Evolutionary conservation across 2,329 filamentous ascomycete genomes (phyloP).

Genomic region (Salinomyces thailandicus): DNA sequence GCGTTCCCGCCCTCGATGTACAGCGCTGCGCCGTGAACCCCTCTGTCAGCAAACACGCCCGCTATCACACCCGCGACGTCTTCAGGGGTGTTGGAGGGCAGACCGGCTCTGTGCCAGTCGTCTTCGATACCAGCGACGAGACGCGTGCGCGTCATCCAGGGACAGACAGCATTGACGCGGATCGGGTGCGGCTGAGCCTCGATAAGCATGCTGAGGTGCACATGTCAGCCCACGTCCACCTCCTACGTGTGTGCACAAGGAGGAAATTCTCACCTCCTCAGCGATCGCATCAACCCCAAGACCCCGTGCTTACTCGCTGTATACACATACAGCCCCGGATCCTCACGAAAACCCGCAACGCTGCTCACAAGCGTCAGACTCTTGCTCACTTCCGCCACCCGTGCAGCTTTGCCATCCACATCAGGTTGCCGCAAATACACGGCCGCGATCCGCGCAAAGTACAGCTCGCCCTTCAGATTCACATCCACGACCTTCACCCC

Average conservation of each 20-base stretch:
- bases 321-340: conserved; percentile 39
- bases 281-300: conserved; percentile 38
- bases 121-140: conserved; percentile 28
- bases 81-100: conserved; percentile 31
- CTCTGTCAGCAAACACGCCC: conserved; percentile 25
- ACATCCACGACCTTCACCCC: conserved; percentile 35
- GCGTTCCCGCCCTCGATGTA: conserved; percentile 35
- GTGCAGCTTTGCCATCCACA: conserved; percentile 16
- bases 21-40: conserved; percentile 32
- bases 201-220: conserved; percentile 24
- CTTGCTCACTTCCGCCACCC: conserved; percentile 27
- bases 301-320: conserved; percentile 42
- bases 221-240: background rate
- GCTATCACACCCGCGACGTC: conserved; percentile 33
- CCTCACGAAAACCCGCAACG: conserved; percentile 40
- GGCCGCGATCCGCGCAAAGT: conserved; percentile 40
- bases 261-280: conserved; percentile 28
- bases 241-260: too few relatives aligned
- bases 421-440: conserved; percentile 37
- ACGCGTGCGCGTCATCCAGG: conserved; percentile 35
- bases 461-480: conserved; percentile 38
- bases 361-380: conserved; percentile 37
- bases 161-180: conserved; percentile 36
- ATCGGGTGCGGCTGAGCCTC: conserved; percentile 21
- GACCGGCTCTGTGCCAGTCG: conserved; percentile 28